These are phyloP conservation scores for Chlorella sp. DNA, from an alignment of 139 green algal species.

Conservation along the genomic window DNA sequence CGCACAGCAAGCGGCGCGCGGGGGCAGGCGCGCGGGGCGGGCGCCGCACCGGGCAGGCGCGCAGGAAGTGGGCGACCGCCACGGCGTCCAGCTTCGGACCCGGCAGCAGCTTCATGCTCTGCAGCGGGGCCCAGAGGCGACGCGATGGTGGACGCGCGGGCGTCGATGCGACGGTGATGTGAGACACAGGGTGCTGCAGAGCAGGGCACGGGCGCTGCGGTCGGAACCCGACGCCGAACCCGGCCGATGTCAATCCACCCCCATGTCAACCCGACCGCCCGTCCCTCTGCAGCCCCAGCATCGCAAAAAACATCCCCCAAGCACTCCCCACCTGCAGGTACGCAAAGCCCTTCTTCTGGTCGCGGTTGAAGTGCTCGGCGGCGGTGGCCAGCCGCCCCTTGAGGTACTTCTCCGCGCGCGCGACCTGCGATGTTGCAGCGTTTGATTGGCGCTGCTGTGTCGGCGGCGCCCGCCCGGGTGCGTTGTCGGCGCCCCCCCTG, in stretches of 20 bases:
- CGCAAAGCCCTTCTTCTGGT: slow-evolving; percentile 94
- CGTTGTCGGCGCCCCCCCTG: too few species aligned
- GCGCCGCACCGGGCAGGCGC: slow-evolving; percentile 77
- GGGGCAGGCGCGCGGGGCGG: too few species aligned
- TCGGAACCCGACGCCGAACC: too few species aligned
- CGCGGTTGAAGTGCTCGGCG: slow-evolving; percentile 96
- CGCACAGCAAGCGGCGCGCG: too few species aligned
- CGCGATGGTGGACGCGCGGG: too few species aligned
- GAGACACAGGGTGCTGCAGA: too few species aligned
- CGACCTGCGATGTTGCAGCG: slow-evolving; percentile 1
- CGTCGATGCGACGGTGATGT: too few species aligned
- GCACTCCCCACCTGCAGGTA: slow-evolving; percentile 66
- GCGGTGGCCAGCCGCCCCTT: slow-evolving; percentile 81
- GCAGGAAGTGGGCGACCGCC: slow-evolving; percentile 83
- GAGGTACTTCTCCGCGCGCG: slow-evolving; percentile 61
- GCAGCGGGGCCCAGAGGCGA: too few species aligned
- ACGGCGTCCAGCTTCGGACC: slow-evolving; percentile 46
- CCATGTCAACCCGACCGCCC: too few species aligned
- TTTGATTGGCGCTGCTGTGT: not conserved
- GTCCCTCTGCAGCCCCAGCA: not conserved
- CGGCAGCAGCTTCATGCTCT: slow-evolving; percentile 80
- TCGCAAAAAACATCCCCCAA: not conserved
- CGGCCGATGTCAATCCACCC: too few species aligned
- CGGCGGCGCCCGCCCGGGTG: not conserved
- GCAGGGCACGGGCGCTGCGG: too few species aligned